Evolutionary conservation across 2,329 filamentous ascomycete species (phyloP).

Genomic region (Ceratocystis destructans): DNA sequence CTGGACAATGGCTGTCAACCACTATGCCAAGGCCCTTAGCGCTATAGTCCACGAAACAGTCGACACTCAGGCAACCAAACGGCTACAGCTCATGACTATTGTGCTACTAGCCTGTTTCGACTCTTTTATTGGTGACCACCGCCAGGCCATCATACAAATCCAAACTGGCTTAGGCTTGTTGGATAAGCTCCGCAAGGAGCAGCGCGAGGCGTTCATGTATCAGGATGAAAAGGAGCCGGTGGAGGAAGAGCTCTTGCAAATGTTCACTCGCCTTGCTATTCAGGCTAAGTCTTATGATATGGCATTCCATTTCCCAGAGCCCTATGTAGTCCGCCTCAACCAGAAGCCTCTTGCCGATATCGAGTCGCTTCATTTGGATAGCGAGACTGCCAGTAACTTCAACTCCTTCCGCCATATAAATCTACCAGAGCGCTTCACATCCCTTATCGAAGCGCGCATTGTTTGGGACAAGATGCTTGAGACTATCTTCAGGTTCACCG

Average conservation of each 20-base stretch:
- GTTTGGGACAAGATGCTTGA: conserved; percentile 44
- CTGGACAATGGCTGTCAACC: conserved; percentile 45
- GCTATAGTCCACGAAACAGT: conserved; percentile 34
- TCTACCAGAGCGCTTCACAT: conserved; percentile 34
- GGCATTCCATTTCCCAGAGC: conserved; percentile 52
- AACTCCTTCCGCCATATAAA: neutral
- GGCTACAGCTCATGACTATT: conserved; percentile 48
- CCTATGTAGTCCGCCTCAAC: conserved; percentile 43
- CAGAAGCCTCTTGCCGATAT: neutral
- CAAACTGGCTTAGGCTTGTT: conserved; percentile 43
- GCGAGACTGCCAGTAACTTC: neutral
- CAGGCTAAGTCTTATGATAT: conserved; percentile 56
- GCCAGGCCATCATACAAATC: conserved; percentile 47
- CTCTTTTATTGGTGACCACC: conserved; percentile 51
- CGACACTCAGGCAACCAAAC: conserved; percentile 34
- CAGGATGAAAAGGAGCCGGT: conserved; percentile 31
- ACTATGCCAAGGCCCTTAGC: conserved; percentile 45
- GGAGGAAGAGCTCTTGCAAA: conserved; percentile 46
- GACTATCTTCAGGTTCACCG: conserved; percentile 44
- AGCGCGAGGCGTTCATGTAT: conserved; percentile 24
- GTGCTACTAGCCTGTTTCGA: conserved; percentile 56
- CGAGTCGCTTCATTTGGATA: neutral
- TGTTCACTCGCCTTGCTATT: conserved; percentile 50
- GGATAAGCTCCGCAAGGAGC: conserved; percentile 38
- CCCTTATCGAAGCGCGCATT: conserved; percentile 40